Evolutionary conservation across 306 rosid species (phyloP).

Genomic region (Rosa persica): DNA sequence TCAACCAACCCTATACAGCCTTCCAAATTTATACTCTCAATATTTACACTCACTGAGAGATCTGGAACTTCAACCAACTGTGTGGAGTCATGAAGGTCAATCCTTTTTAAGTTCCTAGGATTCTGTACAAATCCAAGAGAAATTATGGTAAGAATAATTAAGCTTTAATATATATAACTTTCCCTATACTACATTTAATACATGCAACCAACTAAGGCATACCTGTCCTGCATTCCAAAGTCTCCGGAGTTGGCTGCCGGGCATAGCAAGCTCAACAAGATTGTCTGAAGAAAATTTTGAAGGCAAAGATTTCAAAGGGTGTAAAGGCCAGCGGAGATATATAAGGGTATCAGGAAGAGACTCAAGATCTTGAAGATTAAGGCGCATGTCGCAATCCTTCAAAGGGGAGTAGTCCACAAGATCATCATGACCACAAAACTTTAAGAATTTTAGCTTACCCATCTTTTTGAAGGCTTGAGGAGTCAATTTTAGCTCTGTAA

Average conservation of each 20-base stretch:
- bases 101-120: not conserved
- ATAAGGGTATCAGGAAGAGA: slow-evolving; percentile 23
- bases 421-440: not conserved
- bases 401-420: not conserved
- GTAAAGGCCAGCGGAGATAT: slow-evolving; percentile 16
- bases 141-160: too few relatives aligned
- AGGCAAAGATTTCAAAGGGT: slow-evolving; percentile 14
- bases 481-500: not conserved
- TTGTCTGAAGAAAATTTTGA: not conserved
- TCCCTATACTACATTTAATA: not conserved
- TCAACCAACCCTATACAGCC: not conserved
- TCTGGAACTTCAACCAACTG: slow-evolving; percentile 16
- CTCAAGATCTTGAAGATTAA: not conserved
- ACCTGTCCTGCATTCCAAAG: slow-evolving; percentile 11
- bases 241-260: not conserved
- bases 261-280: slow-evolving; percentile 17
- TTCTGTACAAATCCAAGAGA: not conserved
- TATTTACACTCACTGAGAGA: slow-evolving; percentile 5
- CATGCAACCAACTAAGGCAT: not conserved
- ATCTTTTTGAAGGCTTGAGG: slow-evolving; percentile 22
- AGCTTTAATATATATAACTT: too few relatives aligned
- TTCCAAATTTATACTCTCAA: not conserved
- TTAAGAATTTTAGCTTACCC: slow-evolving; percentile 27
- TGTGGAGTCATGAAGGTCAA: not conserved
- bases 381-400: not conserved